A percentile compares a stretch with the other conserved stretches of the same genome.
Evolutionary conservation across 345 rosid species (phyloP).

Genomic region (Viola odorata): DNA sequence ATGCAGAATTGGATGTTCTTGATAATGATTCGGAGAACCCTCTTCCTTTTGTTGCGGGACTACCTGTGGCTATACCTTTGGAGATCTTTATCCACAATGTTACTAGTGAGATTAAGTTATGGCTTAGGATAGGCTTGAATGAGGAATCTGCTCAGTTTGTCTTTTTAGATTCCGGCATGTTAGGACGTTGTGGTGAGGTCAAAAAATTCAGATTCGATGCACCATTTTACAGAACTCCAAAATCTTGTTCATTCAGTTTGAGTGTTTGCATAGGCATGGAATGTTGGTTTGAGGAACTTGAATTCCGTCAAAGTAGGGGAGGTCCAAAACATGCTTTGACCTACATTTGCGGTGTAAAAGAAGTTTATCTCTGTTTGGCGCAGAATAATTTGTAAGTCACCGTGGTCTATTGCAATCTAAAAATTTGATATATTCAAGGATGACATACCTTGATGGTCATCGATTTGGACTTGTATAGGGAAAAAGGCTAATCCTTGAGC

Average conservation of each 20-base stretch:
- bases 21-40: constrained; percentile 64
- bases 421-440: too few species aligned
- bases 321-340: constrained; percentile 12
- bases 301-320: constrained; percentile 38
- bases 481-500: too few species aligned
- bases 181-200: constrained; percentile 26
- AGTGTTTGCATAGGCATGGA: constrained; percentile 59
- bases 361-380: constrained; percentile 29
- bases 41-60: constrained; percentile 52
- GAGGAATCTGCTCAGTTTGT: constrained; percentile 17
- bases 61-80: constrained; percentile 52
- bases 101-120: constrained; percentile 40
- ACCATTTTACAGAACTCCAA: constrained; percentile 16
- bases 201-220: constrained; percentile 38
- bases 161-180: neutral
- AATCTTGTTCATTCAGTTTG: constrained; percentile 40
- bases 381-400: neutral
- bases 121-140: constrained; percentile 53
- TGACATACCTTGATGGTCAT: too few species aligned
- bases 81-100: constrained; percentile 48
- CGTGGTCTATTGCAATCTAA: too few species aligned
- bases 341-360: constrained; percentile 49
- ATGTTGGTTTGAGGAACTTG: constrained; percentile 31
- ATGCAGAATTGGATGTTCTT: constrained; percentile 51
- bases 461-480: too few species aligned